Percentiles rank a stretch among this genome's conserved stretches.
These are phyloP conservation scores for Aegilops umbellulata DNA, from an alignment of 176 grass and related monocot species.

Conservation along the genomic window DNA sequence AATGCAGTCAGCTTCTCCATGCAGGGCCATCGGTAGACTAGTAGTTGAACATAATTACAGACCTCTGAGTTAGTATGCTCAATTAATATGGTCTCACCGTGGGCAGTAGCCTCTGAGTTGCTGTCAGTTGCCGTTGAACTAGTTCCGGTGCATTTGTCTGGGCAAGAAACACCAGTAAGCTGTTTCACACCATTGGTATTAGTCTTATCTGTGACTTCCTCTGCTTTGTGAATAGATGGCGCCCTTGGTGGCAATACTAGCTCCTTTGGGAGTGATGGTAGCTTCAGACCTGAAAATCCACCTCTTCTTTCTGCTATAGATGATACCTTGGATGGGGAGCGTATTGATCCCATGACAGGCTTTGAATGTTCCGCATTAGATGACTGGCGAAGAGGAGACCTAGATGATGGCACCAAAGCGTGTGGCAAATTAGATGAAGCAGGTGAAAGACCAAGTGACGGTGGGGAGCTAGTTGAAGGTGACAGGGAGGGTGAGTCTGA, in stretches of 20 bases:
- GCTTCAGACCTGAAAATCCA: slow-evolving; percentile 71
- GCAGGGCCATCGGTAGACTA: slow-evolving; percentile 77
- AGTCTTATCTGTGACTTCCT: slow-evolving; percentile 41
- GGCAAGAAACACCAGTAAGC: slow-evolving; percentile 19
- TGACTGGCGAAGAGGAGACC: slow-evolving; percentile 66
- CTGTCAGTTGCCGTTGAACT: slow-evolving; percentile 23
- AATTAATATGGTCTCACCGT: slow-evolving; percentile 26
- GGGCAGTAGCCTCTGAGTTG: slow-evolving; percentile 31
- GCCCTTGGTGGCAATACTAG: slow-evolving; percentile 52
- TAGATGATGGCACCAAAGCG: slow-evolving; percentile 52
- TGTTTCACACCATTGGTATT: slow-evolving; percentile 44
- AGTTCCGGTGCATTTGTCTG: slow-evolving; percentile 27
- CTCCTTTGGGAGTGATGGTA: slow-evolving; percentile 71
- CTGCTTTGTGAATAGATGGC: slow-evolving; percentile 38
- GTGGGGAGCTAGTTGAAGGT: slow-evolving; percentile 69
- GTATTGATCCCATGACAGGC: slow-evolving; percentile 29
- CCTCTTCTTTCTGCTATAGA: slow-evolving; percentile 99
- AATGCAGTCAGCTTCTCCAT: slow-evolving; percentile 72
- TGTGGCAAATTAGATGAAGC: slow-evolving; percentile 58
- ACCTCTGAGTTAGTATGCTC: slow-evolving; percentile 35
- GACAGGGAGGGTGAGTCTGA: slow-evolving; percentile 89
- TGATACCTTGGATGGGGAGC: slow-evolving; percentile 54
- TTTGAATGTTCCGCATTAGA: slow-evolving; percentile 50
- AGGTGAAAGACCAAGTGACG: slow-evolving; percentile 58
- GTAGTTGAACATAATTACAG: slow-evolving; percentile 2